Base-by-base conservation (phyloP, 371 early-diverging fungal genomes). In the Apophysomyces ossiformis region DNA sequence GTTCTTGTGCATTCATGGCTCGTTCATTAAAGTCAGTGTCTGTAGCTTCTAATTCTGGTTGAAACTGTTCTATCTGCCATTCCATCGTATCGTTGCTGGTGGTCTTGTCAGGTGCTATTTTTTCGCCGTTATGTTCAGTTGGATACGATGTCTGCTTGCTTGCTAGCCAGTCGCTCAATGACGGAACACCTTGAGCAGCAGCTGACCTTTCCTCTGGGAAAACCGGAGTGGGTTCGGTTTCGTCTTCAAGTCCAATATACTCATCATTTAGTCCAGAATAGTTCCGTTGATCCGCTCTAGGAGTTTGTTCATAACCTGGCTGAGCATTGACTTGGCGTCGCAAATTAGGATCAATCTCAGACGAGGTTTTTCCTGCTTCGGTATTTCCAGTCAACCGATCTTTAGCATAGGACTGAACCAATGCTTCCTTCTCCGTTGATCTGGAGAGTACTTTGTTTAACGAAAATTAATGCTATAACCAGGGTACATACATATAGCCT, bases 221-320 rank as follows among this genome's bases (percentile, higher is more conserved):
- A 2, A 26, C 26, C 1, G 38, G 58, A 21, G 35, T 16, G 8
- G 63, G 58, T 36, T 65, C 65, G 47, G 58, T 21, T 16, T 62
- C 60, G 6, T 43, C 61, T 15, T 57, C 61, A 15, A 39, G 46
- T 44, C 5, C 58, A 13, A 21, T 18, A n/a, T 2, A 36, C 7
- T 57, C 65, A 16, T 64, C 61, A 7, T 61, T 67, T 7, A 39
- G 50, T 67, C 64, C 67, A 4, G 58, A 60, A 57, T 61, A 71
- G 16, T 57, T 45, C 71, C 71, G 67, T 26, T 35, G 37, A 44
- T 26, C 32, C 32, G 32, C 32, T 26, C 32, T 26, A 26, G 32
- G 32, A 26, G 3, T 26, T 26, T 26, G 32, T 26, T 2, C 32
- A 26, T 26, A 26, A 26, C 0, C 32, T 26, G 2, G 3, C 32